Base-by-base conservation (phyloP, 1,139 yeast species). In the Saccharomyces hybrid region DNA sequence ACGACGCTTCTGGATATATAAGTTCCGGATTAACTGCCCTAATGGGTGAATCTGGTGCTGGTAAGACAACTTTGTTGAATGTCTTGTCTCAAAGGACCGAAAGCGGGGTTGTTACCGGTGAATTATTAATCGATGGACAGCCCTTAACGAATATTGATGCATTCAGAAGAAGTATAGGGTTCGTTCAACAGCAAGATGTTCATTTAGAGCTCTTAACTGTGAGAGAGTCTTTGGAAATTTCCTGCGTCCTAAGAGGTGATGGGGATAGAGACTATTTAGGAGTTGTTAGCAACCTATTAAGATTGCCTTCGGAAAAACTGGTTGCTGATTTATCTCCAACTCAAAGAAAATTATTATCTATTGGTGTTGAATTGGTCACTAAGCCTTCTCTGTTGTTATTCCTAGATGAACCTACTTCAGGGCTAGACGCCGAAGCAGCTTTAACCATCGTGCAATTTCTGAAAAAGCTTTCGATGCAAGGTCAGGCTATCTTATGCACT, bases 11-110 rank as follows among this genome's bases (percentile, higher is more conserved):
- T 57, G 85, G 85, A 34, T 80, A 63, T 59, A 77, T 80, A 59
- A 70, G 73, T 52, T 80, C 83, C 3, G 84, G 84, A 52, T 62
- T 76, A 67, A 77, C 81, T 50, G 80, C 80, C 4, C 65, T 80
- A 52, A 80, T 80, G 83, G 84, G 84, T 58, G 83, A 78, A 61
- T 80, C 84, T 41, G 84, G 84, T 65, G 84, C 84, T 47, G 85
- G 85, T 66, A 81, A 81, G 62, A 80, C 84, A 1, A 80, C 84
- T 2, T 70, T 80, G 55, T 72, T 81, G 60, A 78, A 80, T 59
- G 76, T 76, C 52, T 69, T 80, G 53, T 77, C 83, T 53, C 79
- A 76, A 61, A 72, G 84, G 65, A 70, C 76, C 51, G 75, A 75
- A 48, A 69, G 72, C 60, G 84, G 84, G 58, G 76, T 75, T 49